These are phyloP conservation scores for Aquanectria penicillioides DNA, from an alignment of 2,329 filamentous ascomycete species.

Conservation along the genomic window DNA sequence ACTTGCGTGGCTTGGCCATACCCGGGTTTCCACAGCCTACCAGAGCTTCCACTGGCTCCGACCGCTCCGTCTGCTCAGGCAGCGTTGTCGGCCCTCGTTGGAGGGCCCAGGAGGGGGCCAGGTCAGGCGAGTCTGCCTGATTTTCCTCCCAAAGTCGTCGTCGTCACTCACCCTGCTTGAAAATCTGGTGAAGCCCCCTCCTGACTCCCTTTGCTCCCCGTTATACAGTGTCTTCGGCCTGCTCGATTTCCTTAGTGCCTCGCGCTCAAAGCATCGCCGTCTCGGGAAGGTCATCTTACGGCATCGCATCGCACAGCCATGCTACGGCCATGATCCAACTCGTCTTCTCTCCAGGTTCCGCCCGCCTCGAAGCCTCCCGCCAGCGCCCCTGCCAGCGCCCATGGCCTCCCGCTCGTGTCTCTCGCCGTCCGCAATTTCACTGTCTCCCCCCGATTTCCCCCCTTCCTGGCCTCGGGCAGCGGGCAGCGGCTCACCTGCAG, in stretches of 20 bases:
- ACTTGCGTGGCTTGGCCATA: slow-evolving; percentile 2
- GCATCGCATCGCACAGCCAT: slow-evolving; percentile 13
- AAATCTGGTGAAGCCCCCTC: slow-evolving; percentile 42
- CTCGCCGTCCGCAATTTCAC: slow-evolving; percentile 42
- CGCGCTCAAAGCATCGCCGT: slow-evolving; percentile 30
- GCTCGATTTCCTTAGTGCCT: slow-evolving; percentile 36
- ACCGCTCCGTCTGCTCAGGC: slow-evolving; percentile 1
- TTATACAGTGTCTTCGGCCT: slow-evolving; percentile 35
- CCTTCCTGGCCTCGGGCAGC: slow-evolving; percentile 27
- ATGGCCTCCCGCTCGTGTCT: slow-evolving; percentile 34
- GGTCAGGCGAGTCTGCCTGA: slow-evolving; percentile 34
- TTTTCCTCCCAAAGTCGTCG: slow-evolving; percentile 28
- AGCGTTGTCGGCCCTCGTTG: slow-evolving; percentile 5
- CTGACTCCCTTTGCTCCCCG: slow-evolving; percentile 40
- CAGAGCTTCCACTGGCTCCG: background rate
- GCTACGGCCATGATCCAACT: background rate
- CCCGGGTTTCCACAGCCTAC: background rate
- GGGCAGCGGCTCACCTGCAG: slow-evolving; percentile 31
- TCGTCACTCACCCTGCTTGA: slow-evolving; percentile 41
- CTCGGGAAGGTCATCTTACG: slow-evolving; percentile 27
- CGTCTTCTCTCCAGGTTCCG: slow-evolving; percentile 21
- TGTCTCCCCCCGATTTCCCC: slow-evolving; percentile 27
- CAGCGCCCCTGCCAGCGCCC: slow-evolving; percentile 33
- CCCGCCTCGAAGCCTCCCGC: slow-evolving; percentile 26
- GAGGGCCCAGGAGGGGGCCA: slow-evolving; percentile 15